Evolutionary conservation across 331 rosid genomes (phyloP), one percentile per base, ranked within the genome.

Genomic region (Arachis monticola): DNA sequence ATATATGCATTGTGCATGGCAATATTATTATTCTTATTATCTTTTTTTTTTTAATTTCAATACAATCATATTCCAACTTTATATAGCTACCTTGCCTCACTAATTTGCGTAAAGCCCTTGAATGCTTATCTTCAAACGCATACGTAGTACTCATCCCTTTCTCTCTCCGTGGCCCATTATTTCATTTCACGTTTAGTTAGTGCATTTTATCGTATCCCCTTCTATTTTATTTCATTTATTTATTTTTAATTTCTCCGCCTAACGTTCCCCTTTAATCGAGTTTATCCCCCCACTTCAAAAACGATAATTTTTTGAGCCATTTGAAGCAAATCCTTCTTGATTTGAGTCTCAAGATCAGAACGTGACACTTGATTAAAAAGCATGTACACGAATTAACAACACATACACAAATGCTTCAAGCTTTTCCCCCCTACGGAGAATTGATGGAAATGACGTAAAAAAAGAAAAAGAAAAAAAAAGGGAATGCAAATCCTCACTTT

Each of bases 41-140:
- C 64, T 77, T 77, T 8, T 48, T 35, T 35, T 35, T 35, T 52
- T 52, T 50, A 8, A 50, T 73, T 69, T 64, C 80, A 60, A 65
- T 66, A 65, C 85, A 70, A 80, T 84, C 81, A 84, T 77, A 59
- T 67, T 60, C 74, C 3, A 42, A 64, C 80, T 74, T 84, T 77
- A 35, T 64, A 46, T 75, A 44, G 66, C 75, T 77, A 50, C 52
- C 65, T 77, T 73, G 61, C 64, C 68, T 77, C 85, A 74, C 81
- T 77, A 62, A 77, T 81, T 83, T 74, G 52, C 85, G 83, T 84
- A 84, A 74, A 81, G 88, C 73, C 85, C 51, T 81, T 60, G 32
- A 77, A 81, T 84, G 52, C 88, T 84, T 84, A 84, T 84, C 88
- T 67, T 64, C 3, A 69, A 40, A 64, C 31, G 41, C 75, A 60